These are phyloP conservation scores for Cucumis melo DNA, from an alignment of 306 rosid genomes.

Conservation along the genomic window DNA sequence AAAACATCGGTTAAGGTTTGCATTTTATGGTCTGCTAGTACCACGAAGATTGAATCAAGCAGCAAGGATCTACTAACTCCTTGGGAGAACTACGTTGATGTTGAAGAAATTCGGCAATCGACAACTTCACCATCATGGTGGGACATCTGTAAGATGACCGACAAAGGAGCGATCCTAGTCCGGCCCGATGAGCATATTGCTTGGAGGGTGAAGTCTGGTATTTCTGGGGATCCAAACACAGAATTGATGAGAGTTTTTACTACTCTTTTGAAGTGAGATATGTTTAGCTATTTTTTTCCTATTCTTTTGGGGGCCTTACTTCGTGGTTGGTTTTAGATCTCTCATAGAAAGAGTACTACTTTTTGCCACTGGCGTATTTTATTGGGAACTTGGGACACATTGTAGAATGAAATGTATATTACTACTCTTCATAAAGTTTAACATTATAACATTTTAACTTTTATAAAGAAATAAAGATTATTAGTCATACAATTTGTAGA, in stretches of 20 bases:
- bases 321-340: background rate
- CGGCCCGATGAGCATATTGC: constrained; percentile 82
- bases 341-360: background rate
- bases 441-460: background rate
- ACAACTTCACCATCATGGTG: constrained; percentile 47
- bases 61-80: constrained; percentile 38
- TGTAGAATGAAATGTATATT: background rate
- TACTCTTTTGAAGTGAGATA: constrained; percentile 18
- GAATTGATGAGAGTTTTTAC: constrained; percentile 59
- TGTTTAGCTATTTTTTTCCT: background rate
- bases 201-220: constrained; percentile 46
- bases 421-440: background rate
- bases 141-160: constrained; percentile 56
- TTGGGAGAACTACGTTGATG: constrained; percentile 52
- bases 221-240: constrained; percentile 32
- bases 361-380: background rate
- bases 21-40: constrained; percentile 49
- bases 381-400: background rate
- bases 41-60: constrained; percentile 21
- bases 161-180: constrained; percentile 60
- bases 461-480: background rate
- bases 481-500: background rate
- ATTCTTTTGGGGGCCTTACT: background rate
- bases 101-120: constrained; percentile 31
- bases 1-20: constrained; percentile 40